Percentiles rank a stretch among this genome's conserved stretches.
Evolutionary conservation across 768 basidiomycete species (phyloP).

Genomic region (Fomitopsis pulvina): DNA sequence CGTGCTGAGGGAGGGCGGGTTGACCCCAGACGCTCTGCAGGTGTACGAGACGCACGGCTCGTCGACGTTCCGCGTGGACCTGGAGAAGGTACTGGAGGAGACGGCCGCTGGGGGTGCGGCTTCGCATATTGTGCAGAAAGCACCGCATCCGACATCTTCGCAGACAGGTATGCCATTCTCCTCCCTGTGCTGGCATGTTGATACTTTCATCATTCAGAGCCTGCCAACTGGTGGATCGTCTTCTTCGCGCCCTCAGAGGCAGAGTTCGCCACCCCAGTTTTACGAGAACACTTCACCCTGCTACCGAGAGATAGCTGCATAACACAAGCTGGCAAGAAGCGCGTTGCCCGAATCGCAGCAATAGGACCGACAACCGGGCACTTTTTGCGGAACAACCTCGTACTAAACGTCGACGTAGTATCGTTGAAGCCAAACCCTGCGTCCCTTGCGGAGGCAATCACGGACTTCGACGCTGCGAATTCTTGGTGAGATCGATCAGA

Average conservation of each 20-base stretch:
- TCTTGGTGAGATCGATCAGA: too few relatives aligned
- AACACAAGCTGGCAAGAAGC: neutral
- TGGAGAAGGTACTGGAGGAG: constrained; percentile 19
- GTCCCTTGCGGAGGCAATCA: constrained; percentile 27
- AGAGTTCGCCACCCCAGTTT: constrained; percentile 43
- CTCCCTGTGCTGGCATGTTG: neutral
- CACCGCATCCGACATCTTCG: neutral
- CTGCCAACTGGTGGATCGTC: constrained; percentile 55
- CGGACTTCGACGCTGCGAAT: neutral
- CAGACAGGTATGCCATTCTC: neutral
- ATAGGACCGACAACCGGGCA: constrained; percentile 65
- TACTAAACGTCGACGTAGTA: constrained; percentile 46
- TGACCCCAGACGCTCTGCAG: constrained; percentile 45
- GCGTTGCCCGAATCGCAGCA: constrained; percentile 35
- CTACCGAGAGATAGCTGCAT: constrained; percentile 6
- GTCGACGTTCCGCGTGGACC: constrained; percentile 37
- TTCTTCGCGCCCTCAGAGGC: constrained; percentile 75
- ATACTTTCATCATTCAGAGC: neutral
- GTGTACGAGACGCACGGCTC: constrained; percentile 69
- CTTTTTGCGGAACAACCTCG: constrained; percentile 40
- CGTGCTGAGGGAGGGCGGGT: constrained; percentile 38
- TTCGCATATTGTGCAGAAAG: neutral
- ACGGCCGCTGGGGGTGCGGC: neutral
- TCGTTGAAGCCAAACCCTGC: constrained; percentile 52
- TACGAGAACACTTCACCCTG: constrained; percentile 42